These are phyloP conservation scores for Trametes cinnabarina DNA, from an alignment of 768 basidiomycete species.

Conservation along the genomic window DNA sequence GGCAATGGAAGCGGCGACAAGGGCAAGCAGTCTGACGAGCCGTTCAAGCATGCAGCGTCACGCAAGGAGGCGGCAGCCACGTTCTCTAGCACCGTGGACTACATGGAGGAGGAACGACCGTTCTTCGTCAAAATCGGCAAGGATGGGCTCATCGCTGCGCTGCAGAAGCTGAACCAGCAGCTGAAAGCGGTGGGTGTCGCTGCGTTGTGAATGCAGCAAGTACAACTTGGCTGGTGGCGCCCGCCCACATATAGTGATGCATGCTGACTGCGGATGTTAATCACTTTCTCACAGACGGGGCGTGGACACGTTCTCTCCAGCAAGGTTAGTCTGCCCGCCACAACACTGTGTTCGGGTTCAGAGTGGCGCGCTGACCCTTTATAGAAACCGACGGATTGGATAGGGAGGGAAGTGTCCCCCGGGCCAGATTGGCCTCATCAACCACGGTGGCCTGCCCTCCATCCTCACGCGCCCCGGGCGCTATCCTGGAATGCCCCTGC, in stretches of 20 bases:
- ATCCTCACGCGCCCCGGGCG: slow-evolving; percentile 71
- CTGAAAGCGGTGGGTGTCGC: slow-evolving; percentile 45
- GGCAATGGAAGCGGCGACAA: not conserved
- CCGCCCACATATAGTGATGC: no score
- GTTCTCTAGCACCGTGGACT: slow-evolving; percentile 49
- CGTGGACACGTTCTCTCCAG: slow-evolving; percentile 57
- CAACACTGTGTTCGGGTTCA: no score
- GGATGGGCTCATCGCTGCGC: slow-evolving; percentile 64
- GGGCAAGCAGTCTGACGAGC: slow-evolving; percentile 2
- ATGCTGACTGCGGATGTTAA: no score
- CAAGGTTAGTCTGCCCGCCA: slow-evolving; percentile 40
- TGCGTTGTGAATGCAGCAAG: not conserved
- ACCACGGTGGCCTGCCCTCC: slow-evolving; percentile 81
- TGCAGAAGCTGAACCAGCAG: slow-evolving; percentile 67
- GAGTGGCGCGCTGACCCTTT: not conserved
- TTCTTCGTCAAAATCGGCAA: slow-evolving; percentile 71
- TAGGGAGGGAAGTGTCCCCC: slow-evolving; percentile 70
- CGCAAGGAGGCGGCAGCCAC: slow-evolving; percentile 11
- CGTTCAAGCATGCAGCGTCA: slow-evolving; percentile 10
- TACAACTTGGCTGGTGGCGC: no score
- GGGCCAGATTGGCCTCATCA: slow-evolving; percentile 71
- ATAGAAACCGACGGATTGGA: slow-evolving; percentile 63
- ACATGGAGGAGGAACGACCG: slow-evolving; percentile 53
- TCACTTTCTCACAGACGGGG: slow-evolving; percentile 52
- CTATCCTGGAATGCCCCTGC: slow-evolving; percentile 71